Percentiles rank a stretch among this genome's conserved stretches.
Evolutionary conservation across 306 rosid species (phyloP).

Genomic region (Vicia sativa): DNA sequence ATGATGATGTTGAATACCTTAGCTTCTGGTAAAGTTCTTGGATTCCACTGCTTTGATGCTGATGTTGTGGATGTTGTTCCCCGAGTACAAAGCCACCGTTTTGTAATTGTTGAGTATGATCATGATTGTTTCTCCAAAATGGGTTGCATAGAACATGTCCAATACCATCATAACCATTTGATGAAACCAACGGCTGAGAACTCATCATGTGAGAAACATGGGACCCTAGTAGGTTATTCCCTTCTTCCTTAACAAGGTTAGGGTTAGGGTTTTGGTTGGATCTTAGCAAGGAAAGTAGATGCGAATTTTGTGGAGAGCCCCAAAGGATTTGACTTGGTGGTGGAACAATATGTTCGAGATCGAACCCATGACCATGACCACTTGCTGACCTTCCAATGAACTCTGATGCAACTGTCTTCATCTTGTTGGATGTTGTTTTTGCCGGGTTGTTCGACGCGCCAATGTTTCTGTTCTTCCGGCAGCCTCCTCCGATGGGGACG

Average conservation of each 20-base stretch:
- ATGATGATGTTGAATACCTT: conserved; percentile 44
- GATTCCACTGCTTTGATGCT: conserved; percentile 52
- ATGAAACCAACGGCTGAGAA: conserved; percentile 45
- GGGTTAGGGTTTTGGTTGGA: conserved; percentile 68
- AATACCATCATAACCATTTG: conserved; percentile 53
- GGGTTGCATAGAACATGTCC: conserved; percentile 62
- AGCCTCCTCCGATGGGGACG: conserved; percentile 43
- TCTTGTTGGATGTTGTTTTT: conserved; percentile 47
- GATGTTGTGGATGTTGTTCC: conserved; percentile 40
- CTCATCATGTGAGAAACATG: conserved; percentile 53
- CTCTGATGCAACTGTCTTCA: conserved; percentile 63
- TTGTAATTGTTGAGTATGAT: conserved; percentile 43
- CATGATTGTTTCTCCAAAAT: conserved; percentile 65
- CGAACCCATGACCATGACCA: conserved; percentile 42
- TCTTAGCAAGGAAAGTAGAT: conserved; percentile 64
- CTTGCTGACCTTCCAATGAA: conserved; percentile 46
- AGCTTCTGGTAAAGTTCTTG: conserved; percentile 81
- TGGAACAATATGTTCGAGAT: conserved; percentile 45
- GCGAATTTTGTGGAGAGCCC: conserved; percentile 92
- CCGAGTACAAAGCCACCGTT: conserved; percentile 44
- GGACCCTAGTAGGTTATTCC: conserved; percentile 44
- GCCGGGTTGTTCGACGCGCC: conserved; percentile 30
- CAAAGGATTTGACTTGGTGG: conserved; percentile 67
- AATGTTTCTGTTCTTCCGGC: conserved; percentile 59
- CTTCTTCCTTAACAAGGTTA: conserved; percentile 57